A percentile compares a stretch with the other conserved stretches of the same genome.
Evolutionary conservation across 768 basidiomycete species (phyloP).

Genomic region (Ephemerocybe angulata): DNA sequence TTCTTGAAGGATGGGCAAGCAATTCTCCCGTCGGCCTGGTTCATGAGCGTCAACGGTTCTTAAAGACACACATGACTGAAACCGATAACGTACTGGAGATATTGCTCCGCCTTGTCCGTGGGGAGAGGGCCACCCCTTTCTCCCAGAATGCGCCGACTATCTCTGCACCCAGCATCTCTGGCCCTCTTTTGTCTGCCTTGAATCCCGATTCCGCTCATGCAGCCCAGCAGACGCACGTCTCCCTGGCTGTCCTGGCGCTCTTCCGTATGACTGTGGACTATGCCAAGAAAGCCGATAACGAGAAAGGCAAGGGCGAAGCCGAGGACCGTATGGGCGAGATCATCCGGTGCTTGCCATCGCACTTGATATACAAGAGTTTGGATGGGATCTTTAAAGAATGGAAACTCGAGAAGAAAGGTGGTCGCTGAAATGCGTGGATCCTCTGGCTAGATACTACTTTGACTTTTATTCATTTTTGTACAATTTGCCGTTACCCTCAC

Average conservation of each 20-base stretch:
- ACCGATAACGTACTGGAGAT: conserved; percentile 92
- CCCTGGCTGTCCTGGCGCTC: conserved; percentile 88
- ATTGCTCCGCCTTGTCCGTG: conserved; percentile 84
- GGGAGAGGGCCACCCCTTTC: conserved; percentile 75
- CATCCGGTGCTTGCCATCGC: conserved; percentile 81
- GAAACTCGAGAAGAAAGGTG: conserved; percentile 77
- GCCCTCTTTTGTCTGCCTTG: conserved; percentile 68
- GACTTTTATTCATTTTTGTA: neutral
- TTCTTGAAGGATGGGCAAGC: conserved; percentile 86
- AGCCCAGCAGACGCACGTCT: conserved; percentile 90
- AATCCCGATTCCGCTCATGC: conserved; percentile 76
- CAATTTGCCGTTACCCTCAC: neutral
- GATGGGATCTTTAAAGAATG: conserved; percentile 96
- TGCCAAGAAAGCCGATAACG: conserved; percentile 64
- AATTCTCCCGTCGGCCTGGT: conserved; percentile 74
- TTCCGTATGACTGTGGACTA: conserved; percentile 83
- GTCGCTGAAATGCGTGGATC: conserved; percentile 26
- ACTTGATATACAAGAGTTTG: conserved; percentile 84
- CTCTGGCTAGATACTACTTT: conserved; percentile 1
- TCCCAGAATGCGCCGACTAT: conserved; percentile 60
- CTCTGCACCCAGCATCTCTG: conserved; percentile 59
- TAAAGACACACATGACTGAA: conserved; percentile 83
- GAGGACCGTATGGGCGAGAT: conserved; percentile 84
- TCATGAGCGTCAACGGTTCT: conserved; percentile 81
- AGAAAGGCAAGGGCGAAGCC: conserved; percentile 62